Conservation (phyloP, 805 yeast species). For the Phaffomyces antillensis region DNA sequence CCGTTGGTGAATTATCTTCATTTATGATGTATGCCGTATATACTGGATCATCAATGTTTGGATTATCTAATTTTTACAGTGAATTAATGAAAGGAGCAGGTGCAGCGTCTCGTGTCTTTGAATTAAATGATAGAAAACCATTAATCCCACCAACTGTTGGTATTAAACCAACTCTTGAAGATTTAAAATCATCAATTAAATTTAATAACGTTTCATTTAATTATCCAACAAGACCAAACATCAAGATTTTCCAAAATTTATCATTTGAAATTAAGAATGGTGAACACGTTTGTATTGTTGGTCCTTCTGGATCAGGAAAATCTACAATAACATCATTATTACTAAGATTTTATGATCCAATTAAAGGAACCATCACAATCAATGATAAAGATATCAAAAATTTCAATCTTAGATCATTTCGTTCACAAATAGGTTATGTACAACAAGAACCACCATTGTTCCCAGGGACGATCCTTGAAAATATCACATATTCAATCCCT, state of each 20-base stretch:
- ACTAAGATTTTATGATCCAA: slow-evolving; percentile 78
- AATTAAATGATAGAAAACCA: slow-evolving; percentile 73
- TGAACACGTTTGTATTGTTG: slow-evolving; percentile 87
- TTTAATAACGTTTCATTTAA: slow-evolving; percentile 61
- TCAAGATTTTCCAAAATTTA: slow-evolving; percentile 54
- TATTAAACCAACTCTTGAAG: slow-evolving; percentile 27
- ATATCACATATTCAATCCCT: slow-evolving; percentile 65
- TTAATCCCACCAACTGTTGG: slow-evolving; percentile 65
- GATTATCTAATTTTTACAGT: slow-evolving; percentile 83
- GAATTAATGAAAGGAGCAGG: slow-evolving; percentile 97
- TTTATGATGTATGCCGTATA: slow-evolving; percentile 94
- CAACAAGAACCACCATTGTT: slow-evolving; percentile 89
- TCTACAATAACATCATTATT: slow-evolving; percentile 79
- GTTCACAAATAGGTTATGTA: slow-evolving; percentile 79
- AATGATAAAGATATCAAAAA: slow-evolving; percentile 58
- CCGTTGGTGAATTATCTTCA: slow-evolving; percentile 85
- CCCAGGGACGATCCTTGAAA: slow-evolving; percentile 79
- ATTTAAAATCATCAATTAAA: slow-evolving; percentile 36
- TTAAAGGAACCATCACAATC: slow-evolving; percentile 52
- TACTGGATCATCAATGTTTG: slow-evolving; percentile 89
- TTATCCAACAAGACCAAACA: slow-evolving; percentile 80
- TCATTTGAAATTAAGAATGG: slow-evolving; percentile 64
- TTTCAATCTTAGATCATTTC: slow-evolving; percentile 63
- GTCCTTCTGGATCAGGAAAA: slow-evolving; percentile 97
- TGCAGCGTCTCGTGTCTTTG: slow-evolving; percentile 88